These are phyloP conservation scores for Aurinia saxatilis DNA, from an alignment of 345 rosid species.

Conservation along the genomic window DNA sequence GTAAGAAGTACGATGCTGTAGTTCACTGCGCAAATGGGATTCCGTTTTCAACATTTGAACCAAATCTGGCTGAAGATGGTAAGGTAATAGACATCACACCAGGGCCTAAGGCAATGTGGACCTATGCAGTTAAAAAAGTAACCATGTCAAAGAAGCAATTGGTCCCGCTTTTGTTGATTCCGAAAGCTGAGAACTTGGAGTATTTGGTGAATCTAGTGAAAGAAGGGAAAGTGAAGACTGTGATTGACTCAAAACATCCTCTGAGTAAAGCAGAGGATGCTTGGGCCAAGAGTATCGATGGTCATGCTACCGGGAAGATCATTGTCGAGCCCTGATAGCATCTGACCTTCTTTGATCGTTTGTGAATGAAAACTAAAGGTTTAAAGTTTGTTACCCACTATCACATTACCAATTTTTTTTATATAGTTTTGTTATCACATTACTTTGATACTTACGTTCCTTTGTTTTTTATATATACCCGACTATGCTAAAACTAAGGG, in stretches of 20 bases:
- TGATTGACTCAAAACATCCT: slow-evolving; percentile 49
- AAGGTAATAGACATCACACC: slow-evolving; percentile 61
- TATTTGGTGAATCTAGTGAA: slow-evolving; percentile 42
- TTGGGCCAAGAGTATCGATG: slow-evolving; percentile 60
- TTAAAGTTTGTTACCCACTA: neutral
- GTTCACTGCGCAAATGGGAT: slow-evolving; percentile 55
- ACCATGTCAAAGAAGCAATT: slow-evolving; percentile 64
- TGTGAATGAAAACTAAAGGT: neutral
- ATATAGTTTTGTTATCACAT: neutral
- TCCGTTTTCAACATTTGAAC: slow-evolving; percentile 64
- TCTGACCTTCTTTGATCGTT: neutral
- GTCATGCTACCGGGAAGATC: slow-evolving; percentile 79
- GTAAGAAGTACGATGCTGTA: slow-evolving; percentile 64
- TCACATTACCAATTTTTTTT: too few species aligned
- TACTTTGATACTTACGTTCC: neutral
- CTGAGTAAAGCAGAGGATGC: slow-evolving; percentile 65
- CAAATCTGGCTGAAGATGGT: slow-evolving; percentile 49
- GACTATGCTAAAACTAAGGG: too few species aligned
- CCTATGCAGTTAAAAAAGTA: slow-evolving; percentile 41
- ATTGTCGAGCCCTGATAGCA: slow-evolving; percentile 42
- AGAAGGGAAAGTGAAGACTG: slow-evolving; percentile 59
- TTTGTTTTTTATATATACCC: neutral
- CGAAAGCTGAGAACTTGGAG: slow-evolving; percentile 48
- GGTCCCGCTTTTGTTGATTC: slow-evolving; percentile 36
- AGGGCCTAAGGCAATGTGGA: slow-evolving; percentile 34